A percentile compares a stretch with the other conserved stretches of the same genome.
phyloP scores from a whole-genome alignment of 306 rosid genomes.

The Dalbergia cultrata region DNA sequence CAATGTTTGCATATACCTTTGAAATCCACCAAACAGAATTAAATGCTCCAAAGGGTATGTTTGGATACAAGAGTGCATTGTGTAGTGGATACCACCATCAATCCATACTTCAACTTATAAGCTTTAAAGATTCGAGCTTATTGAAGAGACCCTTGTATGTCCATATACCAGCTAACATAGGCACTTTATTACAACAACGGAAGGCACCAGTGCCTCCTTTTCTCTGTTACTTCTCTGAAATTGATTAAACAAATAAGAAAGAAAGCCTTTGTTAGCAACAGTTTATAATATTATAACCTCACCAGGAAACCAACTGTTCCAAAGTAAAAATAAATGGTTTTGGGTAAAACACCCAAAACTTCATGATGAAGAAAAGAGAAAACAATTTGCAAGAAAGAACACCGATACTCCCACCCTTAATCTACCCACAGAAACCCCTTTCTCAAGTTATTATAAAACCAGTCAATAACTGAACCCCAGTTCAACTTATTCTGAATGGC shows the following conservation, averaged over 20 bases:
- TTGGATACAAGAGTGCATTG: constrained; percentile 44
- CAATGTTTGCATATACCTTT: constrained; percentile 22
- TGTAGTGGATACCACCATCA: constrained; percentile 45
- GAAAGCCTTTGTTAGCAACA: constrained; percentile 3
- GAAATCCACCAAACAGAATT: constrained; percentile 44
- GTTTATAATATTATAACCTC: neutral
- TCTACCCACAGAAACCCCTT: neutral
- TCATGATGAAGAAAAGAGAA: neutral
- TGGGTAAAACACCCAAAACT: neutral
- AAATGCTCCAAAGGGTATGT: constrained; percentile 26
- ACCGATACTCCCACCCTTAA: neutral
- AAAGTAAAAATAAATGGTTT: neutral
- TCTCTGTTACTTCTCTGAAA: constrained; percentile 44
- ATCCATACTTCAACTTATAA: constrained; percentile 40
- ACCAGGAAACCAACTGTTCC: neutral
- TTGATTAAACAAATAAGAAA: constrained; percentile 16
- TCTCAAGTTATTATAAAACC: no score
- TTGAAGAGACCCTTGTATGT: constrained; percentile 46
- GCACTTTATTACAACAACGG: constrained; percentile 49
- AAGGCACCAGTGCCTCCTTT: constrained; percentile 48
- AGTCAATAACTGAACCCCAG: neutral
- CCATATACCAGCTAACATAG: constrained; percentile 42
- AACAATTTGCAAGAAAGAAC: constrained; percentile 17
- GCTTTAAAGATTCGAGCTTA: constrained; percentile 47
- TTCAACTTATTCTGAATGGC: neutral